Evolutionary conservation across 192 early-diverging fungal species (phyloP).

Genomic region (Rhizophagus prolifer): DNA sequence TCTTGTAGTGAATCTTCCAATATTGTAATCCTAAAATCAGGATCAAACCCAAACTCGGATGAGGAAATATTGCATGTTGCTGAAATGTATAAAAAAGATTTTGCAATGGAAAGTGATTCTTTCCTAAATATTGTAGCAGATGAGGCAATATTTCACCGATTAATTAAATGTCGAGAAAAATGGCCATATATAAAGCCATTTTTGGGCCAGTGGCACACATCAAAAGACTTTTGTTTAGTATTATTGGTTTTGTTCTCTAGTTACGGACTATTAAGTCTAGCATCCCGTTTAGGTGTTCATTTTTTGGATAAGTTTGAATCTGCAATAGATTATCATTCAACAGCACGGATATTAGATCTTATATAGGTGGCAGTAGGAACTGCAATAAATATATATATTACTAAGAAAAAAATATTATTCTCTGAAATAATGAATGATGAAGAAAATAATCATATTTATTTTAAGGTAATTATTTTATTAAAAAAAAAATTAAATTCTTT

Average conservation of each 20-base stretch:
- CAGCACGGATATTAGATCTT: background rate
- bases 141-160: background rate
- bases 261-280: background rate
- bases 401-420: background rate
- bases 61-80: background rate
- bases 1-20: background rate
- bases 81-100: background rate
- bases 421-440: no score
- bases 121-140: no score
- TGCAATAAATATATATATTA: conserved; percentile 2
- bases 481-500: no score
- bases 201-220: background rate
- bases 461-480: no score
- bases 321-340: background rate
- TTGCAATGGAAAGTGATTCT: background rate
- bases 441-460: no score
- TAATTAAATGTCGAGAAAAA: conserved; percentile 4
- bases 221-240: background rate
- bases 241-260: background rate
- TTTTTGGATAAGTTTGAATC: conserved; percentile 25
- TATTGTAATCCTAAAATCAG: conserved; percentile 10
- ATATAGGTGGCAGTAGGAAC: conserved; percentile 10
- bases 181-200: background rate
- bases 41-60: background rate
- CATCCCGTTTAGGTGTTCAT: background rate